phyloP scores from a whole-genome alignment of 257 asterid genomes.

The Gynochthodes officinalis region DNA sequence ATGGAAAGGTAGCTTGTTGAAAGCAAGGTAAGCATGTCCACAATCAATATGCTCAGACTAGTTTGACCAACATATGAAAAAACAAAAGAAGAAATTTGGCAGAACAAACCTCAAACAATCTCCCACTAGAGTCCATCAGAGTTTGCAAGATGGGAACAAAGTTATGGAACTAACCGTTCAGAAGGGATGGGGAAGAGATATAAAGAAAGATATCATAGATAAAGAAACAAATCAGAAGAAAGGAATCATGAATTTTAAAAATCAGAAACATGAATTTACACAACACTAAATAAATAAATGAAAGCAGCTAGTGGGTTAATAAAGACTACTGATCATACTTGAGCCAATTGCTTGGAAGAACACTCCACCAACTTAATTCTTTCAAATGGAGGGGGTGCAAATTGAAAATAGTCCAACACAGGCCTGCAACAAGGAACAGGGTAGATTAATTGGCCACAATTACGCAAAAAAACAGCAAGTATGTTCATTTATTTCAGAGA shows the following conservation, averaged over 20 bases:
- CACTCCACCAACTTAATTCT: constrained; percentile 46
- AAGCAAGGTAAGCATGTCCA: not conserved
- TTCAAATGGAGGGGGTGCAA: constrained; percentile 87
- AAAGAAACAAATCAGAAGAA: not conserved
- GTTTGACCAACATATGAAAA: not conserved
- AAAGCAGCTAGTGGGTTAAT: not conserved
- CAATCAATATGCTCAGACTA: not conserved
- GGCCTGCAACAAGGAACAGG: constrained; percentile 47
- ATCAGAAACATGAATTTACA: not conserved
- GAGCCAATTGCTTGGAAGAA: constrained; percentile 29
- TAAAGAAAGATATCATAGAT: not conserved
- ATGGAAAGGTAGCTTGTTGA: not conserved
- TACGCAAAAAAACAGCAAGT: not conserved
- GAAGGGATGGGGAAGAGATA: not conserved
- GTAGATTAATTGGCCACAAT: not conserved
- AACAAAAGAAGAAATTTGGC: not conserved
- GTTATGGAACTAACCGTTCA: not conserved
- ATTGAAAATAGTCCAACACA: constrained; percentile 55
- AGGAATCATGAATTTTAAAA: not conserved
- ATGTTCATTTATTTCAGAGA: not conserved
- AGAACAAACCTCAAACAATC: not conserved
- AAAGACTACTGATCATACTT: constrained; percentile 36
- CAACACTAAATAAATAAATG: not conserved
- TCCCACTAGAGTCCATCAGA: not conserved
- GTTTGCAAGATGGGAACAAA: not conserved